Percentiles rank a stretch among this genome's conserved stretches.
Evolutionary conservation across 345 rosid species (phyloP).

Genomic region (Eucalyptus erythrocorys): DNA sequence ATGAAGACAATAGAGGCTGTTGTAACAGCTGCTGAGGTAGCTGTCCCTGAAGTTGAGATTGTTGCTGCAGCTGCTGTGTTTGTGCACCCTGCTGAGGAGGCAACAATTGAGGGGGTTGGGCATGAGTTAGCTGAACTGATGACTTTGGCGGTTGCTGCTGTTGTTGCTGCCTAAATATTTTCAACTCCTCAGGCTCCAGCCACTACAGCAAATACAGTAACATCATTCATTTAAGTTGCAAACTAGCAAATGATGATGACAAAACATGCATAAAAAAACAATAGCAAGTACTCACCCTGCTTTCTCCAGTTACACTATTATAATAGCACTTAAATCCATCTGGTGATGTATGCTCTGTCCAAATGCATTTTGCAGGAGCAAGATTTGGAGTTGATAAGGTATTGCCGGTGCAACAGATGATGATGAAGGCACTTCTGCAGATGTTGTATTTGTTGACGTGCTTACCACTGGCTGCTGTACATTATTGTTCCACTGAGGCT

Average conservation of each 20-base stretch:
- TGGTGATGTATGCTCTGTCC: conserved; percentile 98
- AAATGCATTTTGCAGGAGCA: conserved; percentile 50
- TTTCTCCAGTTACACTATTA: conserved; percentile 71
- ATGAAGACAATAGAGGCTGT: conserved; percentile 40
- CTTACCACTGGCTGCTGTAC: conserved; percentile 26
- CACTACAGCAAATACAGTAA: conserved; percentile 33
- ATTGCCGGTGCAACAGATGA: conserved; percentile 19
- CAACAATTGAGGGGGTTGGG: conserved; percentile 32
- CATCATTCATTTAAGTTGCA: background rate
- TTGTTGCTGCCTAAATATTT: conserved; percentile 37
- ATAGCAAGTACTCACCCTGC: conserved; percentile 50
- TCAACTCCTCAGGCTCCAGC: conserved; percentile 95
- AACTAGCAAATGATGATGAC: background rate
- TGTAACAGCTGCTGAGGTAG: conserved; percentile 39
- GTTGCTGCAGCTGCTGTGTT: conserved; percentile 48
- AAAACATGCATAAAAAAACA: background rate
- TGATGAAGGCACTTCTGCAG: conserved; percentile 35
- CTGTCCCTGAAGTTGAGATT: conserved; percentile 38
- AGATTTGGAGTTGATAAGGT: conserved; percentile 15
- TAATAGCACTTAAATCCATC: conserved; percentile 96
- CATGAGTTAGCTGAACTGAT: conserved; percentile 38
- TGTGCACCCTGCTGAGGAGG: conserved; percentile 44
- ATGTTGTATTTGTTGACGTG: conserved; percentile 22
- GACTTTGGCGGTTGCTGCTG: conserved; percentile 13
- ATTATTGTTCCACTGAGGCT: conserved; percentile 53